Evolutionary conservation across 768 basidiomycete genomes (phyloP).

Genomic region (Collybia nuda): DNA sequence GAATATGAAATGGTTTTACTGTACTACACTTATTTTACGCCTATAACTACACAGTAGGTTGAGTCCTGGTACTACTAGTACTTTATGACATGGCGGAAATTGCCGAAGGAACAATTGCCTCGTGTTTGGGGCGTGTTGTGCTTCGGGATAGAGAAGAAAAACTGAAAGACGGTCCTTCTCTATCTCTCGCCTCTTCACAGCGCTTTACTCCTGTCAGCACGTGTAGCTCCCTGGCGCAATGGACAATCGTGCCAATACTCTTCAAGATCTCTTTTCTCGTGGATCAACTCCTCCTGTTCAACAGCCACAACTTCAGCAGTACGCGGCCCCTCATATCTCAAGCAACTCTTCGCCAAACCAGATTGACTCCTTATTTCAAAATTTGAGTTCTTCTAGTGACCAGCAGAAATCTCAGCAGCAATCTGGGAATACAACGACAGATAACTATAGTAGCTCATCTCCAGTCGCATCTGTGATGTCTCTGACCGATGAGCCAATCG

Average conservation of each 20-base stretch:
- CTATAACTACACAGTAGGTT: no score
- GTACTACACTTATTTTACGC: no score
- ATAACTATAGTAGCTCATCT: constrained; percentile 31
- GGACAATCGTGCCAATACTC: constrained; percentile 40
- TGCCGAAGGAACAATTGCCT: constrained; percentile 35
- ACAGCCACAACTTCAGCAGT: constrained; percentile 26
- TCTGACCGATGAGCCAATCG: constrained; percentile 44
- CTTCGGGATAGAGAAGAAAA: constrained; percentile 19
- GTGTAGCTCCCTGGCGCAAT: constrained; percentile 18
- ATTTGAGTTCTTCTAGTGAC: constrained; percentile 41
- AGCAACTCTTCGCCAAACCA: constrained; percentile 52
- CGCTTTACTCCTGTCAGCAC: constrained; percentile 12
- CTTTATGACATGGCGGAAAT: constrained; percentile 20
- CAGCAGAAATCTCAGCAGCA: constrained; percentile 28
- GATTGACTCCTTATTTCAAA: constrained; percentile 70
- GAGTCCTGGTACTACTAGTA: not conserved
- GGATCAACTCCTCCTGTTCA: constrained; percentile 50
- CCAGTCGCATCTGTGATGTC: constrained; percentile 40
- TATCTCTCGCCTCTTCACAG: constrained; percentile 9
- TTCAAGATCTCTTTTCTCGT: constrained; percentile 55
- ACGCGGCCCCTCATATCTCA: constrained; percentile 29
- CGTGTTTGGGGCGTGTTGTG: constrained; percentile 44
- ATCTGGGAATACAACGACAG: constrained; percentile 16
- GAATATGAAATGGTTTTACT: no score
- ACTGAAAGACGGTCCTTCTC: constrained; percentile 10